Evolutionary conservation across 306 rosid genomes (phyloP).

Genomic region (Vachellia collinsii): DNA sequence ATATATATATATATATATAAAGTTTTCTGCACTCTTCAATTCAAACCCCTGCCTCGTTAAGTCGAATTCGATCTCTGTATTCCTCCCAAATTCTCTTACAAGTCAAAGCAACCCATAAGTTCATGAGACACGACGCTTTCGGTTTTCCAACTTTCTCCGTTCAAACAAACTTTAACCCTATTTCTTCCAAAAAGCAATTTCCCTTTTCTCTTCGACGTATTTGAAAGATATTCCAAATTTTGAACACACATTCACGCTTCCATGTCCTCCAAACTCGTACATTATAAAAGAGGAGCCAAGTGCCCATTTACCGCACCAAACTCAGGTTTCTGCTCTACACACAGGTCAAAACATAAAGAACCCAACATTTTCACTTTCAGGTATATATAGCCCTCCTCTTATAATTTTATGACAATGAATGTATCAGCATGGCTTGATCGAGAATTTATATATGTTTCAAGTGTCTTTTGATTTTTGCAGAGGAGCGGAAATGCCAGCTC

Average conservation of each 20-base stretch:
- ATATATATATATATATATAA: neutral
- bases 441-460: neutral
- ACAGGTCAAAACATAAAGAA: conserved; percentile 12
- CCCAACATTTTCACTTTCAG: conserved; percentile 33
- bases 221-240: conserved; percentile 32
- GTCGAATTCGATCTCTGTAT: neutral
- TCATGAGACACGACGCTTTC: conserved; percentile 3
- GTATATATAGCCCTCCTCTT: conserved; percentile 5
- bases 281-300: conserved; percentile 37
- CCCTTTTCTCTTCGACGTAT: conserved; percentile 37
- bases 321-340: neutral
- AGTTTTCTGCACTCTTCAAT: conserved; percentile 31
- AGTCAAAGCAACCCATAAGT: conserved; percentile 41
- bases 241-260: neutral
- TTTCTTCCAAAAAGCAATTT: conserved; percentile 17
- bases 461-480: conserved; percentile 10
- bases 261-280: conserved; percentile 21
- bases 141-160: conserved; percentile 9
- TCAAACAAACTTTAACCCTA: conserved; percentile 35
- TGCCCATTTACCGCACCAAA: neutral
- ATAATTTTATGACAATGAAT: neutral
- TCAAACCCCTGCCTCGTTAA: conserved; percentile 18
- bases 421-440: neutral
- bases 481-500: conserved; percentile 40
- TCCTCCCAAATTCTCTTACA: neutral